These are phyloP conservation scores for Sugiyamaella marilandica DNA, from an alignment of 805 yeast species.

Conservation along the genomic window DNA sequence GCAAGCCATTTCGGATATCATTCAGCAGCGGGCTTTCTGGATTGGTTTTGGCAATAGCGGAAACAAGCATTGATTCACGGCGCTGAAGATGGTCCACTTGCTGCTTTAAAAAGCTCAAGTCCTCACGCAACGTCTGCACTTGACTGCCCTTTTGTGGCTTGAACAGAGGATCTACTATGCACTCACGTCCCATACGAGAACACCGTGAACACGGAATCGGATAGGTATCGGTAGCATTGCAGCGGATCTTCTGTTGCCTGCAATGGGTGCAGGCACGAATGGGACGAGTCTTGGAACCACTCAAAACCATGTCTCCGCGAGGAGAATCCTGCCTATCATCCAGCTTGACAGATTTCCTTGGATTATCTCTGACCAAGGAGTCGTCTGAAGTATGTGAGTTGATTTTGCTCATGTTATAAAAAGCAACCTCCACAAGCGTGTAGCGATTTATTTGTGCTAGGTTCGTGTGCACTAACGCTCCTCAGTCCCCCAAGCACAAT, in stretches of 20 bases:
- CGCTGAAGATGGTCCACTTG: constrained; percentile 37
- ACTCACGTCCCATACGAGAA: constrained; percentile 67
- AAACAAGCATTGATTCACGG: constrained; percentile 17
- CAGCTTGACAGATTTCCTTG: too few species aligned
- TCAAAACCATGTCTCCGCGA: not conserved
- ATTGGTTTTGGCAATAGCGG: constrained; percentile 18
- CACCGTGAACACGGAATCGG: constrained; percentile 84
- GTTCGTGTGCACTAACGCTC: too few species aligned
- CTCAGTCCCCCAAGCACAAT: too few species aligned
- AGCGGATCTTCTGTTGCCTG: constrained; percentile 88
- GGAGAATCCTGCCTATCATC: not conserved
- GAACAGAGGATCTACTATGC: constrained; percentile 89
- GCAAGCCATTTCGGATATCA: not conserved
- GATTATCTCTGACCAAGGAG: too few species aligned
- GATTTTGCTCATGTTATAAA: too few species aligned
- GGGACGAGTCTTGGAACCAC: constrained; percentile 53
- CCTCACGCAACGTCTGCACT: constrained; percentile 75
- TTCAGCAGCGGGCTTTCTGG: constrained; percentile 23
- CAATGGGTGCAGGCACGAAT: constrained; percentile 93
- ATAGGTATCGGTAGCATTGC: constrained; percentile 80
- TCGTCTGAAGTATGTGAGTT: too few species aligned
- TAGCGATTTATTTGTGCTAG: too few species aligned
- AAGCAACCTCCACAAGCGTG: too few species aligned
- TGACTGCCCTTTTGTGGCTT: constrained; percentile 91
- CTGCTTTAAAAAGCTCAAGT: constrained; percentile 60